These are phyloP conservation scores for Leishmania tropica DNA, from an alignment of 208 protist species.

Conservation along the genomic window DNA sequence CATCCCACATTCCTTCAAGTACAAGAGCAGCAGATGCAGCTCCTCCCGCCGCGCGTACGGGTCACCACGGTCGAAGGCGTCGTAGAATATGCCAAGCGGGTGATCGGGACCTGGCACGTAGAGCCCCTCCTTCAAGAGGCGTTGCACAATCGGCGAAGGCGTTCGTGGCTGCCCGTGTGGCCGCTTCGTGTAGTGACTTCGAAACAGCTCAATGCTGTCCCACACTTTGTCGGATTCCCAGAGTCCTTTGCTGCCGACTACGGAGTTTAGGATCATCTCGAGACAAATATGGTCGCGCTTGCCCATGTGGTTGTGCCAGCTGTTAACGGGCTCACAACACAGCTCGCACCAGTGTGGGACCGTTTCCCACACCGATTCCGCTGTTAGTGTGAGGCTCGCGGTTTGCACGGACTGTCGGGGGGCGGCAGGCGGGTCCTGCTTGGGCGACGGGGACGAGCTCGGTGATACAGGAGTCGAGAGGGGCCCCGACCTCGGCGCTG, in stretches of 20 bases:
- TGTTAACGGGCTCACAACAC: constrained; percentile 70
- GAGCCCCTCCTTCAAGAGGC: constrained; percentile 16
- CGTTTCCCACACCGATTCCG: constrained; percentile 26
- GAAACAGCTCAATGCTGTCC: constrained; percentile 36
- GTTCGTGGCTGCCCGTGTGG: constrained; percentile 24
- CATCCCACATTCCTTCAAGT: constrained; percentile 32
- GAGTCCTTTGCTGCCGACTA: constrained; percentile 35
- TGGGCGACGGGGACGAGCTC: background rate
- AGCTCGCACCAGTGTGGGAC: constrained; percentile 65
- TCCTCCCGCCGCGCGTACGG: constrained; percentile 27
- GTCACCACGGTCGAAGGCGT: constrained; percentile 36
- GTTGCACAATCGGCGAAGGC: constrained; percentile 13
- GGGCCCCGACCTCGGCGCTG: background rate
- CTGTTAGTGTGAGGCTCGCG: background rate
- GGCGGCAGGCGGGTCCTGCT: background rate
- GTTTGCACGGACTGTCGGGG: background rate
- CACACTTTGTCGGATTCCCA: constrained; percentile 48
- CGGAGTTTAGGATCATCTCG: constrained; percentile 65
- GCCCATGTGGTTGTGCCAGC: constrained; percentile 72
- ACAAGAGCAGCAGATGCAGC: constrained; percentile 21
- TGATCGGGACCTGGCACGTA: constrained; percentile 22
- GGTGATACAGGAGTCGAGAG: background rate
- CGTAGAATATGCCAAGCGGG: constrained; percentile 35
- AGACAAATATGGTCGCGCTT: constrained; percentile 87
- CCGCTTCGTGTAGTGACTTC: constrained; percentile 23